These are phyloP conservation scores for Talaromyces sp. DNA, from an alignment of 2,329 filamentous ascomycete genomes.

Conservation along the genomic window DNA sequence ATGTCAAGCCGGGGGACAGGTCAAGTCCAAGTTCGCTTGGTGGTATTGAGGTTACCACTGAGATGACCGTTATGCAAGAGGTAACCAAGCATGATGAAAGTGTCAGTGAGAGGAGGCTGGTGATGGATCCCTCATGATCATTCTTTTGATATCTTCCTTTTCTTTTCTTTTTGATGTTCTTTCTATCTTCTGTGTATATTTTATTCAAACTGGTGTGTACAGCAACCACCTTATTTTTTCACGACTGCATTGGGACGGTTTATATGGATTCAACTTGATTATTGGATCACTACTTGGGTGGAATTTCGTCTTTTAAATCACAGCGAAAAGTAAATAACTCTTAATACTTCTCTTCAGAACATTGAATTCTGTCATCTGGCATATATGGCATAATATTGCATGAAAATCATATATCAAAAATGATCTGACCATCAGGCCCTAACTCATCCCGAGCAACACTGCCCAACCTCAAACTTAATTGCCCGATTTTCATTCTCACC, in stretches of 20 bases:
- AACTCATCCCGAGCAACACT: constrained; percentile 27
- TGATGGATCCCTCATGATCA: constrained; percentile 22
- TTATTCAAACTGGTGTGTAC: neutral
- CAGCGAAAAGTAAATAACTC: neutral
- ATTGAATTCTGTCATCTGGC: too few species aligned
- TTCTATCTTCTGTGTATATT: neutral
- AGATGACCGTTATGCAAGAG: constrained; percentile 32
- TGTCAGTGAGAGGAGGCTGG: constrained; percentile 26
- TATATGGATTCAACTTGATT: neutral
- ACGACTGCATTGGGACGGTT: constrained; percentile 16
- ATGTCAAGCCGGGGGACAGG: constrained; percentile 25
- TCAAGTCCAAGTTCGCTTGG: constrained; percentile 14
- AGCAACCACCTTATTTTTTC: neutral
- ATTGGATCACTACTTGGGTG: neutral
- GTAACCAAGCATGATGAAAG: constrained; percentile 17
- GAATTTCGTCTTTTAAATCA: neutral
- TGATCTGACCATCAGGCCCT: constrained; percentile 35
- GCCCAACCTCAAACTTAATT: constrained; percentile 33
- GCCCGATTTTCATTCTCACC: constrained; percentile 31
- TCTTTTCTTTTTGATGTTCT: neutral
- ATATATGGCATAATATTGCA: neutral
- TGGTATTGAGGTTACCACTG: constrained; percentile 37
- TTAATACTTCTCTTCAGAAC: too few species aligned
- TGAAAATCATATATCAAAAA: constrained; percentile 24
- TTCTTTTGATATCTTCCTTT: neutral